Percentiles rank a stretch among this genome's conserved stretches.
phyloP scores from a whole-genome alignment of 441 rosid genomes.

The Pelargonium citronellum region DNA sequence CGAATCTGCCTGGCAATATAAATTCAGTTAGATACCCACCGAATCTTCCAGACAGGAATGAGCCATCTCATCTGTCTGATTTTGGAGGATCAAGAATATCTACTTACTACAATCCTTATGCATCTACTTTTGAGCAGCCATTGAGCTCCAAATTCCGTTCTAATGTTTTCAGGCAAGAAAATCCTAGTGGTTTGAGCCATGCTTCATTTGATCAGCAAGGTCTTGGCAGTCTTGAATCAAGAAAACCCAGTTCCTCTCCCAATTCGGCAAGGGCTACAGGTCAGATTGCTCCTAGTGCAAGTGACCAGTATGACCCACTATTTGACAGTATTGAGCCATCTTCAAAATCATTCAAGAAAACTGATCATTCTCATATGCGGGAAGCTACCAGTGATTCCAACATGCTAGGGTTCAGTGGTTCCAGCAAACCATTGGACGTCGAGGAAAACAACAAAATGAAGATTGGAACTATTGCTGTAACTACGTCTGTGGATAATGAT shows the following conservation, averaged over 20 bases:
- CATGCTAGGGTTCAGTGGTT: constrained; percentile 38
- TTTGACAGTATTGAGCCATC: constrained; percentile 75
- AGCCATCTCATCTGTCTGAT: constrained; percentile 25
- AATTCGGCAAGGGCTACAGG: constrained; percentile 34
- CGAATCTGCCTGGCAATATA: constrained; percentile 21
- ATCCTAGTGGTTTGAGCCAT: constrained; percentile 27
- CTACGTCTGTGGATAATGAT: constrained; percentile 38
- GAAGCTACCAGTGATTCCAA: constrained; percentile 38
- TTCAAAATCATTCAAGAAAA: constrained; percentile 34
- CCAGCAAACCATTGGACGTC: constrained; percentile 48
- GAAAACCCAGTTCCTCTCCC: constrained; percentile 37
- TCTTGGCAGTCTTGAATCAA: constrained; percentile 32
- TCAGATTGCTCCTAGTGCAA: constrained; percentile 31
- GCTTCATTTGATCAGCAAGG: constrained; percentile 31
- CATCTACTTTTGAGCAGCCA: constrained; percentile 49
- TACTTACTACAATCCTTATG: constrained; percentile 36
- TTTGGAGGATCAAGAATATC: constrained; percentile 32
- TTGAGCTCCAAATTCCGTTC: constrained; percentile 34
- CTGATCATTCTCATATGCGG: constrained; percentile 33
- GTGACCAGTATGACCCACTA: constrained; percentile 75
- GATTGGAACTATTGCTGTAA: constrained; percentile 27
- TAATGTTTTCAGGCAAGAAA: constrained; percentile 33
- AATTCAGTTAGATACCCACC: constrained; percentile 31
- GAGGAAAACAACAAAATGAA: constrained; percentile 48
- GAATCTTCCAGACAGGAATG: constrained; percentile 26